Evolutionary conservation across 139 green algal genomes (phyloP), one percentile per base, ranked within the genome.

Genomic region (Tetraselmis striata): DNA sequence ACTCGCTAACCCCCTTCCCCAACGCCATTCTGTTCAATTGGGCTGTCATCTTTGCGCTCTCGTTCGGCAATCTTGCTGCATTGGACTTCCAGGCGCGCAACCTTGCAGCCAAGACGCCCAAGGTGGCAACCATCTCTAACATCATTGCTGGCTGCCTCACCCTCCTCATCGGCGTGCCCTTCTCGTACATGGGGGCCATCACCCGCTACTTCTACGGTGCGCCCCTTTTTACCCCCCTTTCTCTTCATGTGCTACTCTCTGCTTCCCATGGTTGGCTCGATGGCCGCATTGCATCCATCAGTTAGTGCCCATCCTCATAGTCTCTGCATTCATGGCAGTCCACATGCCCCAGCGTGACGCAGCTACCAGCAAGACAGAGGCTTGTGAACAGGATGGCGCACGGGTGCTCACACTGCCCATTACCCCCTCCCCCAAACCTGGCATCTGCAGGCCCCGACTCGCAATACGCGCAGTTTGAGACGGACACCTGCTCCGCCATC

Each of bases 61-160:
- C 82, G 27, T 59, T 90, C 22, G 87, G 87, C 59, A 90, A 90
- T 77, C 76, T 90, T 1, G 85, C 81, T 31, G 87, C 84, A 11
- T 80, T 90, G 1, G 87, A 90, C 80, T 90, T 87, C 82, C 86
- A 90, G 81, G 84, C 84, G 1, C 82, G 87, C 29, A 83, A 77
- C 82, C 84, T 90, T 81, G 84, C 87, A 1, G 80, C 84, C 30
- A 87, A 87, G 82, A 82, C 59, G 26, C 77, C 87, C 26, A 31
- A 67, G 28, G 59, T 77, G 1, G 87, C 87, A 1, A 80, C 77
- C 29, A 77, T 83, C 58, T 82, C 59, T 28, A 85, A 83, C 80
- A 79, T 88, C 59, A 83, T 88, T 2, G 82, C 82, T 2, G 87
- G 87, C 27, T 2, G 81, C 0, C 24, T 88, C 0, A 81, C 81